Evolutionary conservation across 441 rosid species (phyloP).

Genomic region (Gossypium gossypioides): DNA sequence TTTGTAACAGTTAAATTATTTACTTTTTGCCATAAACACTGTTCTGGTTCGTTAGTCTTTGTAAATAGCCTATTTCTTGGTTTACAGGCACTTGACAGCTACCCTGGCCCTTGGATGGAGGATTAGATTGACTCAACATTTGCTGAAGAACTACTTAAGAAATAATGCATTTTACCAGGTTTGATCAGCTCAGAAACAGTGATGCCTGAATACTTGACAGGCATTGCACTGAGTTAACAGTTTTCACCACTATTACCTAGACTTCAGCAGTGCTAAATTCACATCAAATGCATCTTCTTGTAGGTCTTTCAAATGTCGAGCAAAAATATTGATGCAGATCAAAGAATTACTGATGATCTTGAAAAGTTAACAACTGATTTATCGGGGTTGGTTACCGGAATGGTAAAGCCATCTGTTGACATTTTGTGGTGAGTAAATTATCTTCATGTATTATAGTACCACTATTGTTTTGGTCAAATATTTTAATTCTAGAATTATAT

Average conservation of each 20-base stretch:
- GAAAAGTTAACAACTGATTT: conserved; percentile 82
- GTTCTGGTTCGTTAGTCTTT: background rate
- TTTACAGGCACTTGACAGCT: conserved; percentile 70
- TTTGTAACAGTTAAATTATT: background rate
- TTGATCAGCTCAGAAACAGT: conserved; percentile 10
- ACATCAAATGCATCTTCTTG: conserved; percentile 14
- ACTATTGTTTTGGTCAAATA: conserved; percentile 6
- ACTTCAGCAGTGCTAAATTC: background rate
- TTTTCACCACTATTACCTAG: background rate
- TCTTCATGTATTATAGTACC: conserved; percentile 1
- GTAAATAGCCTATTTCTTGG: conserved; percentile 7
- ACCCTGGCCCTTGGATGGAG: conserved; percentile 96
- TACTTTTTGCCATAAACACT: background rate
- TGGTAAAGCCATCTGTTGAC: conserved; percentile 98
- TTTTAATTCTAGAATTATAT: no score
- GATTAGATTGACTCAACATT: conserved; percentile 81
- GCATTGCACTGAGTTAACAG: background rate
- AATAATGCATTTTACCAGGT: conserved; percentile 95
- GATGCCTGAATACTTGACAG: background rate
- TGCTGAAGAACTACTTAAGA: conserved; percentile 75
- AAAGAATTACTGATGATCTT: conserved; percentile 89
- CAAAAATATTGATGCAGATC: conserved; percentile 88
- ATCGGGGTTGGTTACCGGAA: conserved; percentile 90
- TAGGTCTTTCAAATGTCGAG: conserved; percentile 90
- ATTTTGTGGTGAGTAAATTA: conserved; percentile 70